phyloP scores from a whole-genome alignment of 2,329 filamentous ascomycete genomes.

The Domatiomyces globalis region DNA sequence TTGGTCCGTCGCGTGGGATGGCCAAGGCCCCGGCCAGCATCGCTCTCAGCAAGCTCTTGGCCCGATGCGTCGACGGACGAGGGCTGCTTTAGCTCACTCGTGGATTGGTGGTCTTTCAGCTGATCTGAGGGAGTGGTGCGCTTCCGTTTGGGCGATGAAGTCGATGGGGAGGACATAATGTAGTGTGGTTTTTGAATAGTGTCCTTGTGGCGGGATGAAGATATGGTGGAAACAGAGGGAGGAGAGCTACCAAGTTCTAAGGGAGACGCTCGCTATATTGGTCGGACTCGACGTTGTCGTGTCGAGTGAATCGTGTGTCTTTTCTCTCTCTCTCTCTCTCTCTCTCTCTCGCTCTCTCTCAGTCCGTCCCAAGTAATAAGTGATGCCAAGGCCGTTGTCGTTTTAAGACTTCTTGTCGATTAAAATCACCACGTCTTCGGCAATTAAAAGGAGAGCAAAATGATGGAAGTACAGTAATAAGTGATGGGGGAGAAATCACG shows the following conservation, averaged over 20 bases:
- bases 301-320: too few species aligned
- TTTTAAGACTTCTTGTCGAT: not conserved
- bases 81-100: slow-evolving; percentile 50
- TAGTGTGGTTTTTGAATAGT: too few species aligned
- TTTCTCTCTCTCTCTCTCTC: too few species aligned
- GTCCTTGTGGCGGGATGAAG: too few species aligned
- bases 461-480: not conserved
- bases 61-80: slow-evolving; percentile 71
- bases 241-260: too few species aligned
- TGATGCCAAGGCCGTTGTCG: too few species aligned
- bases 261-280: too few species aligned
- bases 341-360: too few species aligned
- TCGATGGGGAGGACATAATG: slow-evolving; percentile 46
- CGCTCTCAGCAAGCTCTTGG: slow-evolving; percentile 53
- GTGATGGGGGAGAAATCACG: not conserved
- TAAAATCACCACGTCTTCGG: not conserved
- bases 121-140: slow-evolving; percentile 43
- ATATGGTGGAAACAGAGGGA: too few species aligned
- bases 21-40: slow-evolving; percentile 28
- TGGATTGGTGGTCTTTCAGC: slow-evolving; percentile 26
- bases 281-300: too few species aligned
- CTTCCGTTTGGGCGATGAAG: slow-evolving; percentile 62
- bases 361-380: too few species aligned
- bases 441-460: not conserved
- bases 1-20: slow-evolving; percentile 40